A percentile compares a stretch with the other conserved stretches of the same genome.
Conservation (phyloP, 2,329 filamentous ascomycete genomes). For the Drechslerella dactyloides region DNA sequence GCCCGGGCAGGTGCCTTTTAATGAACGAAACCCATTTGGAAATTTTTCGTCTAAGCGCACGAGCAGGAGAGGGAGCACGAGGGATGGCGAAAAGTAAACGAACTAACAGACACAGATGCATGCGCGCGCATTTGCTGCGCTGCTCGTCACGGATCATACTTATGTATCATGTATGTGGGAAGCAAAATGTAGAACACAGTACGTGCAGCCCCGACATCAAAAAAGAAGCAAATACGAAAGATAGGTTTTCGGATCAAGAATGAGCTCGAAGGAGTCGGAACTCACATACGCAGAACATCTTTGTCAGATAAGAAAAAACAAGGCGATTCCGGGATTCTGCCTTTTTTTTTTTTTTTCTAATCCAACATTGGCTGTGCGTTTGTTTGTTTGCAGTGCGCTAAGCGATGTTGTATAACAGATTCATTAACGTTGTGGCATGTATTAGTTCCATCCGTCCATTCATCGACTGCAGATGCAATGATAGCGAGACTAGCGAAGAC, state of each 20-base stretch:
- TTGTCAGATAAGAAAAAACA: not conserved
- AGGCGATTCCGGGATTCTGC: slow-evolving; percentile 1
- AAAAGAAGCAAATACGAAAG: too few species aligned
- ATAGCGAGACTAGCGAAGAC: too few species aligned
- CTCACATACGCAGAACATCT: too few species aligned
- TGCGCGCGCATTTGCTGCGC: not conserved
- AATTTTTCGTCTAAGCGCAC: slow-evolving; percentile 38
- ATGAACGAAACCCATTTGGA: not conserved
- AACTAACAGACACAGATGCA: not conserved
- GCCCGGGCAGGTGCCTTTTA: not conserved
- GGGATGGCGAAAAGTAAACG: too few species aligned
- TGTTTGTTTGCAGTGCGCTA: slow-evolving; percentile 2
- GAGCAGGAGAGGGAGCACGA: not conserved
- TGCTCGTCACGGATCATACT: not conserved
- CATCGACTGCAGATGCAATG: too few species aligned
- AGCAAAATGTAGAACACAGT: not conserved
- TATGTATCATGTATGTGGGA: too few species aligned
- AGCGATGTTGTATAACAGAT: slow-evolving; percentile 5
- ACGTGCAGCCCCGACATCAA: not conserved
- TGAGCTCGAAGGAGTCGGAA: too few species aligned
- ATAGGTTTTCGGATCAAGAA: too few species aligned
- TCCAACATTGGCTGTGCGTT: slow-evolving; percentile 1
- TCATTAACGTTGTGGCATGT: not conserved
- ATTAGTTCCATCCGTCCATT: not conserved
- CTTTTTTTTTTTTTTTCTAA: not conserved